Base-by-base conservation (phyloP, 106 monocot genomes). In the Dendrobium nobile region DNA sequence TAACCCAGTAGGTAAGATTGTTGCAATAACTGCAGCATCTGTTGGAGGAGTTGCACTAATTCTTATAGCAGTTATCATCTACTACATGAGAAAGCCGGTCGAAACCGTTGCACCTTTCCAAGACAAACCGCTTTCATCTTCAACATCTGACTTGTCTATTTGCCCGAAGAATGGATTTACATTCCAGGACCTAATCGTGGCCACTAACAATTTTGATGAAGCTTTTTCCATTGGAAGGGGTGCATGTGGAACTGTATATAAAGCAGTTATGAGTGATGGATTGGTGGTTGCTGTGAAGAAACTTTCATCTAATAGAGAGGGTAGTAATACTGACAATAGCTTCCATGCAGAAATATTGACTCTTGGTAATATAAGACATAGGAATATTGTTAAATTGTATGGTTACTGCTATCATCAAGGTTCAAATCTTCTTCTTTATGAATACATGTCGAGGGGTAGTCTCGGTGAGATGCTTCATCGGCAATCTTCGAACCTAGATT, bases 381-480 rank as follows among this genome's bases (percentile, higher is more conserved):
- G 94, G 61, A 97, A 97, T 79, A 97, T 97, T 68, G 94, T 97
- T 24, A 97, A 97, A 84, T 76, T 97, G 7, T 94, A 91, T 81
- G 97, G 97, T 9, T 97, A 84, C 70, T 93, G 87, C 78, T 87
- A 92, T 78, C 94, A 92, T 75, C 87, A 84, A 56, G 94, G 94
- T 11, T 92, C 97, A 0, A 94, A 94, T 77, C 87, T 97, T 75
- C 89, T 97, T 67, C 79, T 97, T 2, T 97, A 97, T 47, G 97
- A 97, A 75, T 97, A 91, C 82, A 94, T 97, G 97, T 77, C 92
- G 64, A 87, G 82, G 77, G 97, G 97, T 7, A 97, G 97, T 81
- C 81, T 97, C 47, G 97, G 94, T 15, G 94, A 94, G 88, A 43
- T 94, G 55, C 88, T 97, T 78, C 94, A 94, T 76, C 88, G 91